phyloP scores from a whole-genome alignment of 1,284 basidiomycete genomes.

The Trametes versicolor region DNA sequence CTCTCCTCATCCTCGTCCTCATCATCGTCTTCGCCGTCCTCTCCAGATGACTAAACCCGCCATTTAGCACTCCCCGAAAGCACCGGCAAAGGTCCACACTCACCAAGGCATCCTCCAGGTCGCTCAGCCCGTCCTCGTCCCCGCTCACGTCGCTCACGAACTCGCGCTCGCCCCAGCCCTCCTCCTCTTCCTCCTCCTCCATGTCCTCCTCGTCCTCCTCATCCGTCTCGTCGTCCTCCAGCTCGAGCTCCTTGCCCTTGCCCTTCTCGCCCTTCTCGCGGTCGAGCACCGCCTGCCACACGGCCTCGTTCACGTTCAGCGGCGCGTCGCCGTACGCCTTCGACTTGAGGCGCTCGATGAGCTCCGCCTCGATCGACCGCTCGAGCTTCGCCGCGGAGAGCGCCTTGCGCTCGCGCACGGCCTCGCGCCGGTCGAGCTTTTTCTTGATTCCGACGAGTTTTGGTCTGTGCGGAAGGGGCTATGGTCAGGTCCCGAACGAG shows the following conservation, averaged over 20 bases:
- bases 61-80: slow-evolving; percentile 24
- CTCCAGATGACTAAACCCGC: slow-evolving; percentile 30
- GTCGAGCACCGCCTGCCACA: slow-evolving; percentile 93
- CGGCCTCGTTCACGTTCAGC: slow-evolving; percentile 97
- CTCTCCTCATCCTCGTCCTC: slow-evolving; percentile 44
- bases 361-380: slow-evolving; percentile 94
- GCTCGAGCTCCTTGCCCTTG: slow-evolving; percentile 55
- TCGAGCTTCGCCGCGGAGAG: slow-evolving; percentile 95
- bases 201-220: slow-evolving; percentile 66
- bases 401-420: slow-evolving; percentile 94
- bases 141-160: slow-evolving; percentile 89
- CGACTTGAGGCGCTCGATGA: slow-evolving; percentile 93
- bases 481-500: not conserved
- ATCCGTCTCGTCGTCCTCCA: slow-evolving; percentile 61
- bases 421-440: slow-evolving; percentile 96
- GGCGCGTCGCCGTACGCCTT: slow-evolving; percentile 99
- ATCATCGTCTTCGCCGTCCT: slow-evolving; percentile 47
- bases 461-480: slow-evolving; percentile 62
- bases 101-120: slow-evolving; percentile 76
- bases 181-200: slow-evolving; percentile 64
- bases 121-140: slow-evolving; percentile 72
- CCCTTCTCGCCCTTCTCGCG: slow-evolving; percentile 65
- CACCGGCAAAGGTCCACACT: slow-evolving; percentile 35
- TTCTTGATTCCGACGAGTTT: slow-evolving; percentile 97
- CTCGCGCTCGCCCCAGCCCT: slow-evolving; percentile 79